Evolutionary conservation across 345 rosid species (phyloP).

Genomic region (Capsella bursapastoris): DNA sequence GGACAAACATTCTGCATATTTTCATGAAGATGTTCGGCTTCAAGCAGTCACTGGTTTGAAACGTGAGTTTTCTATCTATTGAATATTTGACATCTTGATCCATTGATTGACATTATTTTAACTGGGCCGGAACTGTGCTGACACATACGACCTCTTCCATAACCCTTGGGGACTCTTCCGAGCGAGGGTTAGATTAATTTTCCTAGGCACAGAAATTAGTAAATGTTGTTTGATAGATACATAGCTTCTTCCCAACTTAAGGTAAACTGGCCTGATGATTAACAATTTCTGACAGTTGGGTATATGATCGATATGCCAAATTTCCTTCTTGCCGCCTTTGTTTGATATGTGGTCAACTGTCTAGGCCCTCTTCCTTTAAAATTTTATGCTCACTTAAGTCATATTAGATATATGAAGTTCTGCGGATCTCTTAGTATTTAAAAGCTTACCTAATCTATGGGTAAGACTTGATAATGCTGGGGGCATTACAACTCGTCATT

Average conservation of each 20-base stretch:
- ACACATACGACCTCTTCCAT: not conserved
- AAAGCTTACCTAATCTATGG: not conserved
- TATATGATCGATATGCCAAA: slow-evolving; percentile 2
- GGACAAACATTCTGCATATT: slow-evolving; percentile 83
- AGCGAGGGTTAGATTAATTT: slow-evolving; percentile 17
- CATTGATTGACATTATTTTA: slow-evolving; percentile 22
- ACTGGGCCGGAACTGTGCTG: slow-evolving; percentile 12
- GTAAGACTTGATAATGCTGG: slow-evolving; percentile 11
- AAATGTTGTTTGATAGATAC: slow-evolving; percentile 9
- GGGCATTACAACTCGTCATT: slow-evolving; percentile 13
- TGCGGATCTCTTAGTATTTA: slow-evolving; percentile 3
- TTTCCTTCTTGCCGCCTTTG: slow-evolving; percentile 1
- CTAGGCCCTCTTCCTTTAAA: slow-evolving; percentile 7
- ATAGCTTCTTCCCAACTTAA: not conserved
- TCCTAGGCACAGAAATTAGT: slow-evolving; percentile 13
- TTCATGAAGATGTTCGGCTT: slow-evolving; percentile 99
- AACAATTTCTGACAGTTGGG: slow-evolving; percentile 10
- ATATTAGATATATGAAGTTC: not conserved
- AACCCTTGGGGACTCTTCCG: slow-evolving; percentile 28
- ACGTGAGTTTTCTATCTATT: slow-evolving; percentile 59
- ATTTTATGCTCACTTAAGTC: not conserved
- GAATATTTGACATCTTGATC: slow-evolving; percentile 14
- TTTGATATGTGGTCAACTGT: slow-evolving; percentile 8
- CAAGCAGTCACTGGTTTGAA: slow-evolving; percentile 89
- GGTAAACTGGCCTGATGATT: not conserved